Evolutionary conservation across 2,329 filamentous ascomycete species (phyloP).

Genomic region (Penicillium sp.): DNA sequence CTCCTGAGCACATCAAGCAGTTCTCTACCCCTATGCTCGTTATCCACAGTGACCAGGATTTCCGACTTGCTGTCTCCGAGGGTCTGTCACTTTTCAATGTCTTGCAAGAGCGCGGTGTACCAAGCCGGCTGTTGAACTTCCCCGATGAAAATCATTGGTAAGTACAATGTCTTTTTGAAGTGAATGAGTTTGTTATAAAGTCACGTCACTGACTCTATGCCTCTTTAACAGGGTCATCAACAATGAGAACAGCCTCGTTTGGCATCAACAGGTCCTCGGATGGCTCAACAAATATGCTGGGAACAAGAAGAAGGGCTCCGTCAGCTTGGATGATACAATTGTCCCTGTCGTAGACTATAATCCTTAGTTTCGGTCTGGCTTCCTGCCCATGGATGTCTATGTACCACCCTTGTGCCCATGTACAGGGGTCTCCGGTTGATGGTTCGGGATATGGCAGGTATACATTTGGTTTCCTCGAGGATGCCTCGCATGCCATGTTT

Average conservation of each 20-base stretch:
- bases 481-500: not conserved
- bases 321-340: conserved; percentile 34
- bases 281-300: conserved; percentile 61
- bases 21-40: conserved; percentile 81
- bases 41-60: conserved; percentile 82
- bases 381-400: not conserved
- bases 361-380: conserved; percentile 7
- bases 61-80: conserved; percentile 76
- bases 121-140: conserved; percentile 73
- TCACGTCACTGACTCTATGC: not conserved
- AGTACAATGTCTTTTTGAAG: conserved; percentile 6
- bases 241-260: conserved; percentile 81
- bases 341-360: conserved; percentile 35
- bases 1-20: conserved; percentile 55
- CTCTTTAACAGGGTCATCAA: conserved; percentile 63
- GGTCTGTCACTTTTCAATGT: conserved; percentile 77
- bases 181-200: not conserved
- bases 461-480: not conserved
- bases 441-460: not conserved
- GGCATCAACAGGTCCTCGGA: conserved; percentile 76
- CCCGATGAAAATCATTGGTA: conserved; percentile 66
- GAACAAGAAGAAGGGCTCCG: conserved; percentile 27
- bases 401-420: not conserved
- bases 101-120: conserved; percentile 67
- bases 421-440: not conserved